Conservation (phyloP, 2,329 filamentous ascomycete genomes). For the Clarireedia paspali region DNA sequence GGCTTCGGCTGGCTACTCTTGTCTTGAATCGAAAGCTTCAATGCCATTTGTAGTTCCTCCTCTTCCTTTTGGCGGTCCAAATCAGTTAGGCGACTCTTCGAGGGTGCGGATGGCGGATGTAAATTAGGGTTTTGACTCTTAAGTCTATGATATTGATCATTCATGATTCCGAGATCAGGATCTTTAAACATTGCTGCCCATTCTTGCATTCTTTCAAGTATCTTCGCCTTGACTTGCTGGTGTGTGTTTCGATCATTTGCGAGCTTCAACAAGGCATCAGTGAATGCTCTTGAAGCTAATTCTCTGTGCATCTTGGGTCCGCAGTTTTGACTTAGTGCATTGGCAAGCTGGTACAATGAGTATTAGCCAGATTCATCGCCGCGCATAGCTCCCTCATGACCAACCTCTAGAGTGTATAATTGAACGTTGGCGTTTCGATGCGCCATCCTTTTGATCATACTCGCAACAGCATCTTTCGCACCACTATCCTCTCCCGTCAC, state of each 20-base stretch:
- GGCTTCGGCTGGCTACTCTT: constrained; percentile 52
- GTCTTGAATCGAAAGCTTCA: constrained; percentile 87
- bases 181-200: constrained; percentile 96
- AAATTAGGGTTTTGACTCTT: constrained; percentile 81
- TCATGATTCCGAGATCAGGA: constrained; percentile 93
- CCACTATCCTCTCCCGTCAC: constrained; percentile 35
- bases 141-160: constrained; percentile 82
- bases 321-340: constrained; percentile 66
- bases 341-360: constrained; percentile 46
- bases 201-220: constrained; percentile 90
- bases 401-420: constrained; percentile 62
- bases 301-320: constrained; percentile 62
- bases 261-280: constrained; percentile 83
- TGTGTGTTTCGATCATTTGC: constrained; percentile 94
- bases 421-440: constrained; percentile 75
- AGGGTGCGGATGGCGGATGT: constrained; percentile 84
- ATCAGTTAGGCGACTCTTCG: constrained; percentile 86
- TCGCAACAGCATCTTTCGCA: constrained; percentile 60
- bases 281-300: constrained; percentile 67
- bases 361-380: constrained; percentile 8
- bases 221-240: constrained; percentile 93
- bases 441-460: constrained; percentile 65
- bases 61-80: constrained; percentile 90
- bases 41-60: constrained; percentile 91
- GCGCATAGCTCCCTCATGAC: neutral